Percentiles rank a stretch among this genome's conserved stretches.
These are phyloP conservation scores for Athelia psychrophila DNA, from an alignment of 1,284 basidiomycete species.

Conservation along the genomic window DNA sequence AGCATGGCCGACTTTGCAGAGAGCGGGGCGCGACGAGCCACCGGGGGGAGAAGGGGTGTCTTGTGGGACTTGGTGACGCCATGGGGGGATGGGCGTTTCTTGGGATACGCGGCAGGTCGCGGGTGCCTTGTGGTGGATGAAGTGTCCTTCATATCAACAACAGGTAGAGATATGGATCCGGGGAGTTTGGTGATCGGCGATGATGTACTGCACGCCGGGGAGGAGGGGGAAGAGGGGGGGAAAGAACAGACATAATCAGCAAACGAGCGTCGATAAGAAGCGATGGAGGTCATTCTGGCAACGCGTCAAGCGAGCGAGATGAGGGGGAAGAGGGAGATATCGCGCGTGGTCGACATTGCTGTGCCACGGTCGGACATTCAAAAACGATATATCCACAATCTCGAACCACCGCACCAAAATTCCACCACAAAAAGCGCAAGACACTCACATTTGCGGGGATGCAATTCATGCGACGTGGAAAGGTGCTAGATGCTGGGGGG, in stretches of 20 bases:
- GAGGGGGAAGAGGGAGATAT: background rate
- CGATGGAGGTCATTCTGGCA: conserved; percentile 9
- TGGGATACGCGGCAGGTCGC: conserved; percentile 66
- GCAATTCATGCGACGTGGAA: conserved; percentile 32
- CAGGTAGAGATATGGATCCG: conserved; percentile 31
- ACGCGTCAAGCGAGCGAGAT: conserved; percentile 9
- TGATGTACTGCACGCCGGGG: conserved; percentile 36
- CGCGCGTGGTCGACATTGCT: background rate
- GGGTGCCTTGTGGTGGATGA: conserved; percentile 55
- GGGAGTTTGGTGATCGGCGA: conserved; percentile 41
- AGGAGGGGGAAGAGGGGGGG: conserved; percentile 5
- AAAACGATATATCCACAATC: too few species aligned
- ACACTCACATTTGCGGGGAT: conserved; percentile 35
- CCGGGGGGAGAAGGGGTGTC: conserved; percentile 45
- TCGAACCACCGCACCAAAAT: too few species aligned
- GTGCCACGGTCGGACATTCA: too few species aligned
- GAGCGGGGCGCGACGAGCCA: conserved; percentile 59
- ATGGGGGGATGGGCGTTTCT: conserved; percentile 78
- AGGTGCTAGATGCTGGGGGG: conserved; percentile 1
- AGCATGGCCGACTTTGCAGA: conserved; percentile 55
- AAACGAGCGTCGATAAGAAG: conserved; percentile 6
- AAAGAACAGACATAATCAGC: conserved; percentile 14
- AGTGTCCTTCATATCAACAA: conserved; percentile 70
- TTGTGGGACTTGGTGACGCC: conserved; percentile 67
- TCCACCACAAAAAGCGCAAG: conserved; percentile 7